Evolutionary conservation across 2,329 filamentous ascomycete genomes (phyloP), one percentile per base, ranked within the genome.

Genomic region (Rutstroemia sydowiana): DNA sequence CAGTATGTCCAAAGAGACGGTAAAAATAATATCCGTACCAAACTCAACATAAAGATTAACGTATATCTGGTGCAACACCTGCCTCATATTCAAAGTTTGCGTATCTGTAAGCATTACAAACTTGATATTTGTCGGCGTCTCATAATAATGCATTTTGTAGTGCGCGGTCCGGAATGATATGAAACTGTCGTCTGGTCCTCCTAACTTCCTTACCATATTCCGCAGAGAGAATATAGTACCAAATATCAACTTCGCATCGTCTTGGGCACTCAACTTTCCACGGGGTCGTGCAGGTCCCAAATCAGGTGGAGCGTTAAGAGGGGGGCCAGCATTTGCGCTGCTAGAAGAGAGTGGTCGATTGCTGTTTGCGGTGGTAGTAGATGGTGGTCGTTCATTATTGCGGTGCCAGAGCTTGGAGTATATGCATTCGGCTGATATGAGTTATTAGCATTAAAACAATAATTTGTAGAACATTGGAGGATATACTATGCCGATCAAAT

Each of bases 91-190:
- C 60, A 87, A 80, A 53, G 88, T 87, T 60, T 82, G 86, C 34
- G 87, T 88, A 71, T 97, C 93, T 21, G 93, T 97, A 66, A 97
- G 77, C 84, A 98, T 88, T 66, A 96, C 90, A 66, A 97, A 95
- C 66, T 95, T 95, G 70, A 95, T 84, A 68, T 88, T 95, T 48
- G 90, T 93, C 1, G 91, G 90, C 11, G 93, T 97, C 75, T 98
- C 93, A 77, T 96, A 98, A 75, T 95, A 98, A 73, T 98, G 93
- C 63, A 98, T 80, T 73, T 96, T 96, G 77, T 98, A 98, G 71
- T 95, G 87, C 61, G 79, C 87, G 48, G 93, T 98, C 62, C 89
- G 87, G 72, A 88, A 98, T 61, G 85, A 89, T 62, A 98, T 86
- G 70, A 98, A 98, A 67, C 87, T 89, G 49, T 96, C 92, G 68